Conservation (phyloP, 1,284 basidiomycete species). For the Omphalotus olearius region DNA sequence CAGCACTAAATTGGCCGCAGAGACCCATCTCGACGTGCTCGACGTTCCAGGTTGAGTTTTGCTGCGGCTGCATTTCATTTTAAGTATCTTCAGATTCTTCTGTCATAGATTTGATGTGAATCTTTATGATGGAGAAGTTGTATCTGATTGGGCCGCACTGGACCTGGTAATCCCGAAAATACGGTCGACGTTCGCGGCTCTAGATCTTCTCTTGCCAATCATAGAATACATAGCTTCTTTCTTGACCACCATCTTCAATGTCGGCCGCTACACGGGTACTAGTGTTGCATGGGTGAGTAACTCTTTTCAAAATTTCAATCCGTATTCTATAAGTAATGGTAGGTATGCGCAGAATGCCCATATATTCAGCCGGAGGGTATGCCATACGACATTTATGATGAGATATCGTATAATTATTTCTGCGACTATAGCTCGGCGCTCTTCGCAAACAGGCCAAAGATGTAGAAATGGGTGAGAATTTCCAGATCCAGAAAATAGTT, state of each 20-base stretch:
- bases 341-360: slow-evolving; percentile 81
- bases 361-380: slow-evolving; percentile 78
- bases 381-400: slow-evolving; percentile 26
- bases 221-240: not conserved
- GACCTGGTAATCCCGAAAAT: no score
- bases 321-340: slow-evolving; percentile 14
- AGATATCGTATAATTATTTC: no score
- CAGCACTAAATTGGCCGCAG: slow-evolving; percentile 11
- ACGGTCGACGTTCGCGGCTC: no score
- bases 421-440: slow-evolving; percentile 81
- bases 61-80: no score
- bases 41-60: no score
- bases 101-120: no score
- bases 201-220: no score
- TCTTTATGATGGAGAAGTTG: no score
- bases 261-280: slow-evolving; percentile 37
- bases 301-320: slow-evolving; percentile 7
- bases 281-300: slow-evolving; percentile 54
- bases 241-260: slow-evolving; percentile 1
- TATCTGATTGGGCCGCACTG: no score
- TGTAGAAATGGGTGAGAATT: slow-evolving; percentile 61
- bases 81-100: no score
- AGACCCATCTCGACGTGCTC: not conserved
- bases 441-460: slow-evolving; percentile 68
- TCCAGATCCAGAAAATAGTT: not conserved